Base-by-base conservation (phyloP, 2,329 filamentous ascomycete species). In the Colletotrichum scovillei region DNA sequence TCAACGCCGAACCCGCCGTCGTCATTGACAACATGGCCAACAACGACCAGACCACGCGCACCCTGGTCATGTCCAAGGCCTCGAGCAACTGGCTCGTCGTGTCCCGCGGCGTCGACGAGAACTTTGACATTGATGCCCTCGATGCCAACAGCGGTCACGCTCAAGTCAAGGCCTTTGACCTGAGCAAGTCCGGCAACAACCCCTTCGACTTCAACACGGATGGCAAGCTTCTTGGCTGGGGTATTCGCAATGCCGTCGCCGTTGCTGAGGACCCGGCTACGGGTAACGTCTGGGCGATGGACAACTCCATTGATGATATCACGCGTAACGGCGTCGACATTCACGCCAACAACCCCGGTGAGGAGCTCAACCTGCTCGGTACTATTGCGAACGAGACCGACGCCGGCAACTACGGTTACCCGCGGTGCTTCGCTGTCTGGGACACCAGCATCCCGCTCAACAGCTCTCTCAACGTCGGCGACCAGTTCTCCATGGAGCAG, bases 341-440 rank as follows among this genome's bases (percentile, higher is more conserved):
- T 57, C 90, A 93, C 76, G 80, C 89, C 73, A 86, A 93, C 77
- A 95, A 95, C 77, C 93, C 93, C 0, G 93, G 87, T 19, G 93
- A 95, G 78, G 92, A 95, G 81, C 82, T 95, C 80, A 94, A 95
- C 81, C 94, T 90, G 79, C 89, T 93, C 73, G 92, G 93, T 4
- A 88, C 86, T 70, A 83, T 93, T 59, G 16, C 81, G 57, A 83
- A 84, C 19, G 76, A 82, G 32, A 73, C 77, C 32, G 78, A 76
- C 8, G 76, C 74, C 4, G 76, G 87, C 67, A 80, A 76, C 67
- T 75, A 73, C 63, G 16, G 74, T n/a, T 74, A 76, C 67, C 74
- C 74, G 5, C 69, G 69, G 65, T 93, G 92, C 81, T 92, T 89
- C 75, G 85, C 91, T 2, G 87, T 90, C 4, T 93, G 91, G 91